Conservation (phyloP, 441 rosid species). For the Geranium incanum region DNA sequence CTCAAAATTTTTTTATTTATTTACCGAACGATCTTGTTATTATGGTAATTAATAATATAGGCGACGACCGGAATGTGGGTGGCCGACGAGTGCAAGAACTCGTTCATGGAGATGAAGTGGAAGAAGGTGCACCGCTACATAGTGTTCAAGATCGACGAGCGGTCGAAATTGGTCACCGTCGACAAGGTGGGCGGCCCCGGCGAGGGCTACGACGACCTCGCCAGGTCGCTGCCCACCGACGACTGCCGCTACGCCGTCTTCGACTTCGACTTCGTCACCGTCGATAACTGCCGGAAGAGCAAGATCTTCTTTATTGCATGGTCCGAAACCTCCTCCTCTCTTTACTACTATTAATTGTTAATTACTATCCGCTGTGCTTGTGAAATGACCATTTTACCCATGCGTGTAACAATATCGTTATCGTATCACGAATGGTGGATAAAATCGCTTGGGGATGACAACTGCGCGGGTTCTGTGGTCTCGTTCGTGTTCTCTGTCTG, state of each 20-base stretch:
- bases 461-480: too few relatives aligned
- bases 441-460: too few relatives aligned
- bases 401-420: too few relatives aligned
- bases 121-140: conserved; percentile 59
- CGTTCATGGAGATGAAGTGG: conserved; percentile 55
- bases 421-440: too few relatives aligned
- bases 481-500: too few relatives aligned
- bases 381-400: not conserved
- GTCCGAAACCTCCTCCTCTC: conserved; percentile 20
- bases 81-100: conserved; percentile 58
- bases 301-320: conserved; percentile 72
- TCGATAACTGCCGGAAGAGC: conserved; percentile 68
- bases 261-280: conserved; percentile 55
- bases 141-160: conserved; percentile 44
- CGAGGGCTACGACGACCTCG: conserved; percentile 48
- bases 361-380: not conserved
- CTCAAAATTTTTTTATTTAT: not conserved
- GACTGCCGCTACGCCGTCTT: conserved; percentile 65
- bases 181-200: conserved; percentile 50
- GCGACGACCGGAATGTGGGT: conserved; percentile 68
- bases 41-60: not conserved
- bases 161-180: conserved; percentile 45
- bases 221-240: conserved; percentile 37
- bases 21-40: too few relatives aligned
- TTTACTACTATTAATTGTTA: not conserved